Percentiles rank a stretch among this genome's conserved stretches.
These are phyloP conservation scores for Hericium erinaceus DNA, from an alignment of 768 basidiomycete genomes.

Conservation along the genomic window DNA sequence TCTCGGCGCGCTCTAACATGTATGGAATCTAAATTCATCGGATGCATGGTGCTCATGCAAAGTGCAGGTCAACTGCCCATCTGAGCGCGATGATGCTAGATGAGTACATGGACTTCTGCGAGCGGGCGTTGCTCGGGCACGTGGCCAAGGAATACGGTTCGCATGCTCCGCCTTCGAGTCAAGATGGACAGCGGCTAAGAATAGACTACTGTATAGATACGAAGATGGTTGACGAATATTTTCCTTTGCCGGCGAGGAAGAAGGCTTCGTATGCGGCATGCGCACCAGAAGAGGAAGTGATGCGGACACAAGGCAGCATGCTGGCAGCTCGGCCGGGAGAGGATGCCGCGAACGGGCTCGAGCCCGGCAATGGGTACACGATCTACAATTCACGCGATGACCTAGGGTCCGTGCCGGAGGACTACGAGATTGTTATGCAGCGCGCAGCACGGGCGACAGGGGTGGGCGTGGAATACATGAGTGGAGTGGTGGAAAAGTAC, in stretches of 20 bases:
- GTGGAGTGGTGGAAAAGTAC: constrained; percentile 48
- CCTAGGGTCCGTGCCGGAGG: constrained; percentile 44
- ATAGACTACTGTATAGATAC: constrained; percentile 6
- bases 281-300: not conserved
- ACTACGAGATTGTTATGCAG: constrained; percentile 40
- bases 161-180: not conserved
- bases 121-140: constrained; percentile 1
- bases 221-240: constrained; percentile 26
- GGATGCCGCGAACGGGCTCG: constrained; percentile 14
- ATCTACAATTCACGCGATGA: constrained; percentile 65
- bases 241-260: constrained; percentile 2
- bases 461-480: constrained; percentile 41
- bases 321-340: constrained; percentile 5
- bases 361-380: constrained; percentile 52
- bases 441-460: constrained; percentile 49
- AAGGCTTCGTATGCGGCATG: not conserved
- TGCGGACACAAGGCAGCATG: not conserved
- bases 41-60: not conserved
- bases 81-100: constrained; percentile 5
- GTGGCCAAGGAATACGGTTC: constrained; percentile 2
- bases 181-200: not conserved
- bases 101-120: constrained; percentile 10
- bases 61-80: constrained; percentile 5
- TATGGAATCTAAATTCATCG: not conserved
- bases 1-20: constrained; percentile 11